phyloP scores from a whole-genome alignment of 164 flowering plant species.

The Liquidambar formosana region DNA sequence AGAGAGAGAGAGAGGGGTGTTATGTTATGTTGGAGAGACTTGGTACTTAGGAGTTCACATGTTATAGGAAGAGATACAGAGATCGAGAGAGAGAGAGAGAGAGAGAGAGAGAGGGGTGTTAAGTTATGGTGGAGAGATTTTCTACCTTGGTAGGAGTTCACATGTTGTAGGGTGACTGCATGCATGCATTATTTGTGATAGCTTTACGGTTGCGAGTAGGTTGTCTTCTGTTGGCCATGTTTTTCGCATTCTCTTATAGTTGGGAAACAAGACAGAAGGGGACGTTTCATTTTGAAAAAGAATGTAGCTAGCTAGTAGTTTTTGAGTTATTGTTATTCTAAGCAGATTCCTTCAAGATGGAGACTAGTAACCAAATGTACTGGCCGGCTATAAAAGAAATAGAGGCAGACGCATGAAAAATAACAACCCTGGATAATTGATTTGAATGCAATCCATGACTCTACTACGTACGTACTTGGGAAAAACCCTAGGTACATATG shows the following conservation, averaged over 20 bases:
- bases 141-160: neutral
- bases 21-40: neutral
- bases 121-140: neutral
- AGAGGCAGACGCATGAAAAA: too few relatives aligned
- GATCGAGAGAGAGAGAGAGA: too few relatives aligned
- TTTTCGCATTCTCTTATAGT: conserved; percentile 19
- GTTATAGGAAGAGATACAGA: neutral
- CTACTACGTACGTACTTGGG: too few relatives aligned
- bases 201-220: conserved; percentile 23
- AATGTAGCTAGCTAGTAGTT: neutral
- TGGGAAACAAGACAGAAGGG: neutral
- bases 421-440: too few relatives aligned
- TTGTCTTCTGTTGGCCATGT: conserved; percentile 32
- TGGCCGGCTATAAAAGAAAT: too few relatives aligned
- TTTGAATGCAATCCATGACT: too few relatives aligned
- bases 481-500: too few relatives aligned
- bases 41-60: neutral
- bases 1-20: too few relatives aligned
- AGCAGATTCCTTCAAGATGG: neutral
- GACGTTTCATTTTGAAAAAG: neutral
- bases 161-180: neutral
- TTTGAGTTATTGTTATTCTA: neutral
- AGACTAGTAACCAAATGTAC: conserved; percentile 1
- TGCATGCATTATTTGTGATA: conserved; percentile 28
- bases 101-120: too few relatives aligned